phyloP scores from a whole-genome alignment of 2,329 filamentous ascomycete species.

The Balansia obtecta region DNA sequence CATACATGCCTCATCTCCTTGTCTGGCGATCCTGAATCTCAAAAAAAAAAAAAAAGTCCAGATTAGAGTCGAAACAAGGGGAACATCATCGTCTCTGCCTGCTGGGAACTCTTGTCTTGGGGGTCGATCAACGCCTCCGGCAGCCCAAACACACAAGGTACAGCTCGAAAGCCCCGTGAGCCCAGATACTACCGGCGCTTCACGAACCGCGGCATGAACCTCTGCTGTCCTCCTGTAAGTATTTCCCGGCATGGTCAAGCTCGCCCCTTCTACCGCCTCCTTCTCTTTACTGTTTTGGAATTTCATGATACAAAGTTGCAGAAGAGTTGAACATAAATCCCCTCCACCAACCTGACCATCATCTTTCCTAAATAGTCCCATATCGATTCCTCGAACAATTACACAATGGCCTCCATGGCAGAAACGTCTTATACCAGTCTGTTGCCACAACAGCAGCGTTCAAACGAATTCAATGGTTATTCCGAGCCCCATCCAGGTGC shows the following conservation, averaged over 20 bases:
- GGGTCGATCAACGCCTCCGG: not conserved
- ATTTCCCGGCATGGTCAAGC: not conserved
- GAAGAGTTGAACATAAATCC: not conserved
- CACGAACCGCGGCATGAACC: not conserved
- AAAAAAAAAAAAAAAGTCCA: not conserved
- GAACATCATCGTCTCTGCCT: not conserved
- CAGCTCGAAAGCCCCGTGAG: not conserved
- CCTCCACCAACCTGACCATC: not conserved
- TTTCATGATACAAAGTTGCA: not conserved
- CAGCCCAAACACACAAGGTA: not conserved
- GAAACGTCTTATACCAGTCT: constrained; percentile 2
- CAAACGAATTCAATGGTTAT: constrained; percentile 32
- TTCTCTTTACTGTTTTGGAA: not conserved
- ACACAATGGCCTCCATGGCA: constrained; percentile 3
- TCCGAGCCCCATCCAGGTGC: constrained; percentile 29
- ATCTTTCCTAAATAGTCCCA: not conserved
- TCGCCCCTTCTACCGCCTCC: not conserved
- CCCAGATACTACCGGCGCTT: not conserved
- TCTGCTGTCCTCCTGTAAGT: not conserved
- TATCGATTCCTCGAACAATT: not conserved
- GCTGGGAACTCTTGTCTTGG: not conserved
- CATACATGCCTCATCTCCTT: not conserved
- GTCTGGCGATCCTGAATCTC: not conserved
- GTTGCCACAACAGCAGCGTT: constrained; percentile 14
- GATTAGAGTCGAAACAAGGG: not conserved